Evolutionary conservation across 352 stramenopile species (phyloP), one percentile per base, ranked within the genome.

Genomic region (Phytophthora sansomeana): DNA sequence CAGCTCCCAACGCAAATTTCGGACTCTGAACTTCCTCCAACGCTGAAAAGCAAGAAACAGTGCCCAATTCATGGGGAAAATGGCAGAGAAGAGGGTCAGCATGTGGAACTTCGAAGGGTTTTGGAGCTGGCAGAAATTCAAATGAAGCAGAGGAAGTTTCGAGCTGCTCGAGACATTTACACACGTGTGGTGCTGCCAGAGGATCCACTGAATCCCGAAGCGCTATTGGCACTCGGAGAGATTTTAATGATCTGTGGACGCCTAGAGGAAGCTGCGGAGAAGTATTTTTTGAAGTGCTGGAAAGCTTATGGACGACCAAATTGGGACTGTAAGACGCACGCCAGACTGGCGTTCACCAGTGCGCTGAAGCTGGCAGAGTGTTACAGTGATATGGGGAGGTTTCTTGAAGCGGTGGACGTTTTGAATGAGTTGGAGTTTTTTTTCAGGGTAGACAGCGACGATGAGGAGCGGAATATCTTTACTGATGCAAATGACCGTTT

Each of bases 221-320:
- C 76, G 41, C 17, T 47, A n/a, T n/a, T 47, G 19, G 41, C 41
- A 28, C 41, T 47, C 28, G 41, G 41, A 29, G 41, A 29, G 17
- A 47, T 47, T 17, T 63, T 90, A 41, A 36, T 92, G 14, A 68
- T 70, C 13, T 89, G 80, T 57, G 74, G 64, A 2, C 72, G 72
- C 7, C 80, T 67, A 13, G 70, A 77, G 16, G 52, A 75, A 39
- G 81, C 83, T 3, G 72, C 66, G 16, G 57, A 67, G 9, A 49
- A 67, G 7, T 87, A 75, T 49, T 88, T 81, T 72, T 52, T 60
- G 3, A 72, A 77, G 24, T 89, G 79, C 51, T 91, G 78, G 80
- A 57, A 63, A 10, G 42, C 28, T 4, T 70, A 81, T 49, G 49
- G 52, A 43, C 53, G 50, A 7, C 24, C 17, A 4, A 17, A 54